Conservation (phyloP, 108 stramenopile genomes). For the Skeletonema tropicum region DNA sequence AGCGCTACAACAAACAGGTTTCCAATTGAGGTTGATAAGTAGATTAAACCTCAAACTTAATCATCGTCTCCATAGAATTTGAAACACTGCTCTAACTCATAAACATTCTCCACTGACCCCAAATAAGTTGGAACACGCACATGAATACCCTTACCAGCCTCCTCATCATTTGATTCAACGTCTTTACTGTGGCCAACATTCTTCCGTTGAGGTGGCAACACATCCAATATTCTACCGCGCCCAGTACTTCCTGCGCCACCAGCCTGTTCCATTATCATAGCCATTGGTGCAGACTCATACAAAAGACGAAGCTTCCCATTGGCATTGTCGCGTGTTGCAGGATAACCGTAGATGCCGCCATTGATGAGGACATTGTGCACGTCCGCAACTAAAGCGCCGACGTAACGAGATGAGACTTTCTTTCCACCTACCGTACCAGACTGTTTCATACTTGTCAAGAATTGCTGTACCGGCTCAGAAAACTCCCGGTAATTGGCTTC, state of each 20-base stretch:
- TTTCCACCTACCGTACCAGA: conserved; percentile 46
- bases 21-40: not conserved
- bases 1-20: not conserved
- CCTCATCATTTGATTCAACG: conserved; percentile 16
- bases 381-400: conserved; percentile 98
- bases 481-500: conserved; percentile 95
- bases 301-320: conserved; percentile 89
- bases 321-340: conserved; percentile 82
- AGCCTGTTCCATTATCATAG: conserved; percentile 98
- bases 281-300: conserved; percentile 97
- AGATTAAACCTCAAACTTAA: not conserved
- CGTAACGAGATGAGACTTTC: conserved; percentile 74
- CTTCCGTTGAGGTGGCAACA: conserved; percentile 60
- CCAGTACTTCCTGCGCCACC: conserved; percentile 97
- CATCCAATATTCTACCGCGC: conserved; percentile 79
- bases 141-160: conserved; percentile 74
- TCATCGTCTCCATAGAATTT: conserved; percentile 69
- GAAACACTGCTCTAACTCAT: conserved; percentile 89
- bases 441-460: conserved; percentile 68
- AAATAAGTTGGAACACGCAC: conserved; percentile 87
- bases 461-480: conserved; percentile 72
- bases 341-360: conserved; percentile 99
- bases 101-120: conserved; percentile 87
- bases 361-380: conserved; percentile 99
- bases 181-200: not conserved